Percentiles rank a stretch among this genome's conserved stretches.
Evolutionary conservation across 2,329 filamentous ascomycete species (phyloP).

Genomic region (Trichoderma citrinoviride): DNA sequence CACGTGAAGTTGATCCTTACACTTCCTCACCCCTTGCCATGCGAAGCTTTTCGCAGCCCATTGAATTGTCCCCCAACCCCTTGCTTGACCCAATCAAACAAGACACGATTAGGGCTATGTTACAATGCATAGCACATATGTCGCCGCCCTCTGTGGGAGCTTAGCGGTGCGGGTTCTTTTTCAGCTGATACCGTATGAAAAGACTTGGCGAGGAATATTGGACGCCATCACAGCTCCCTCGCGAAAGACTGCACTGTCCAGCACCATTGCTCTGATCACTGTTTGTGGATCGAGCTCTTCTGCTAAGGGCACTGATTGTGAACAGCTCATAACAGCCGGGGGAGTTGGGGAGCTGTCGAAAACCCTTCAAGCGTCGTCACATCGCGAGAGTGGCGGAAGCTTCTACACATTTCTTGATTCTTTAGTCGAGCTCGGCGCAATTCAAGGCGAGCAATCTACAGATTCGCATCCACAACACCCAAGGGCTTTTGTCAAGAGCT

Average conservation of each 20-base stretch:
- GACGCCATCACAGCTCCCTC: background rate
- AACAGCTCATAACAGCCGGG: background rate
- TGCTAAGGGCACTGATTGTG: background rate
- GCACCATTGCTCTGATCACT: background rate
- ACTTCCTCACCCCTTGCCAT: background rate
- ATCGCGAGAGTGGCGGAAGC: background rate
- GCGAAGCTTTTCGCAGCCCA: slow-evolving; percentile 1
- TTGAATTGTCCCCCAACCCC: background rate
- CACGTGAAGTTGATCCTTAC: slow-evolving; percentile 6
- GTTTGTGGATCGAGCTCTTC: background rate
- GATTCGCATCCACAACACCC: background rate
- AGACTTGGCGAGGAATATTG: background rate
- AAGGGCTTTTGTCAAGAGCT: background rate
- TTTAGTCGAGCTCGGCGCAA: background rate
- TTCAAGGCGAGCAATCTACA: background rate
- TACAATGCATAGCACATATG: background rate
- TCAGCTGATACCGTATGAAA: background rate
- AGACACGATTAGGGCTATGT: slow-evolving; percentile 7
- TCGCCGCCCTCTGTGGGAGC: background rate
- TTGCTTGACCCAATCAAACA: background rate
- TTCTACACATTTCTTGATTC: background rate
- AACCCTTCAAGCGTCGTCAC: background rate
- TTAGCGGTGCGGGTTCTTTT: background rate
- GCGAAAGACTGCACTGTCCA: background rate
- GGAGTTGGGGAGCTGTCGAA: background rate